phyloP scores from a whole-genome alignment of 2,329 filamentous ascomycete genomes.

The Zopfia rhizophila region DNA sequence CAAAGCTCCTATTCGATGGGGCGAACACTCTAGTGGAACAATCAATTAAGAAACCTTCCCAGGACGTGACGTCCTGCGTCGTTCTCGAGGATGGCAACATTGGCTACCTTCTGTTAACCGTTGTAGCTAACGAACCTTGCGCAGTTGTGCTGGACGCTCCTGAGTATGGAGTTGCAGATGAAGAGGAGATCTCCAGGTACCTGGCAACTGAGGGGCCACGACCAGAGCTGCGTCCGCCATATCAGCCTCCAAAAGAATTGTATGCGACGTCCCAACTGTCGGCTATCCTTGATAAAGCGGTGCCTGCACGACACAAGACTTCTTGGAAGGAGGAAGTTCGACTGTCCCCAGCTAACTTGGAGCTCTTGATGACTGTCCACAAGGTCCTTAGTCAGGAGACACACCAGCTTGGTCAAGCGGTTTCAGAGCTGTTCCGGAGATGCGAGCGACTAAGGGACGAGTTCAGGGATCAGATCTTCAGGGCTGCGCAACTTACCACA shows the following conservation, averaged over 20 bases:
- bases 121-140: constrained; percentile 58
- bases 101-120: constrained; percentile 67
- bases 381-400: constrained; percentile 77
- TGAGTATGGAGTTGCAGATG: constrained; percentile 39
- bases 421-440: constrained; percentile 76
- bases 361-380: constrained; percentile 78
- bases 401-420: constrained; percentile 72
- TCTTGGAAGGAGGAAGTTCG: constrained; percentile 74
- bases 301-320: constrained; percentile 69
- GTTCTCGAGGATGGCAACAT: constrained; percentile 66
- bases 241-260: constrained; percentile 71
- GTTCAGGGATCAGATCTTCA: constrained; percentile 72
- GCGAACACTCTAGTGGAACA: constrained; percentile 60
- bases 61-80: constrained; percentile 59
- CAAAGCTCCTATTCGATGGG: constrained; percentile 65
- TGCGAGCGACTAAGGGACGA: constrained; percentile 76
- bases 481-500: constrained; percentile 71
- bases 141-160: constrained; percentile 64
- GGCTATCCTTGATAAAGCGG: constrained; percentile 64
- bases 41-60: constrained; percentile 44
- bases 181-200: constrained; percentile 39
- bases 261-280: constrained; percentile 68
- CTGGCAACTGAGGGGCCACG: constrained; percentile 29
- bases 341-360: constrained; percentile 75
- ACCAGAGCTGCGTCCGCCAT: constrained; percentile 70